These are phyloP conservation scores for Clarireedia sp. DNA, from an alignment of 2,329 filamentous ascomycete species.

Conservation along the genomic window DNA sequence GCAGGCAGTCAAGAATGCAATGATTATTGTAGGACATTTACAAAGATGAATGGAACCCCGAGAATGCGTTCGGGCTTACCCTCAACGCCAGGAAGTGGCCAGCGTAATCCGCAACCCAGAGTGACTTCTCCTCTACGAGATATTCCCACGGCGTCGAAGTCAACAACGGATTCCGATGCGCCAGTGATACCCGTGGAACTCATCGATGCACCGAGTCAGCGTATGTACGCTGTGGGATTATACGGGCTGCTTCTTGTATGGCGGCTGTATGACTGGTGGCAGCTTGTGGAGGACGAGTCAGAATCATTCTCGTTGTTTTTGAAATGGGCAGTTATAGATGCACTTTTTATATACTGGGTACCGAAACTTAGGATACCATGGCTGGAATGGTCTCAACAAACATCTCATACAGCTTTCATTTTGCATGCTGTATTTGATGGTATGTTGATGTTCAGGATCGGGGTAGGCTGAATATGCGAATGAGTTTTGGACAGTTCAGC, in stretches of 20 bases:
- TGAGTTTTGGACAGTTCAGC: conserved; percentile 4
- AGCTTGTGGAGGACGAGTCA: conserved; percentile 69
- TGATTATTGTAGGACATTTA: background rate
- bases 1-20: conserved; percentile 38
- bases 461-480: conserved; percentile 41
- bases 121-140: conserved; percentile 23
- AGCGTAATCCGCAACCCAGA: conserved; percentile 26
- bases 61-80: conserved; percentile 77
- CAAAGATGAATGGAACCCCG: conserved; percentile 60
- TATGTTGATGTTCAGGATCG: conserved; percentile 88
- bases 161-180: conserved; percentile 15
- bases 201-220: conserved; percentile 84
- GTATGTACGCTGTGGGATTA: conserved; percentile 76
- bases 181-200: conserved; percentile 76
- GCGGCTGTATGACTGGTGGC: conserved; percentile 80
- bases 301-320: conserved; percentile 85
- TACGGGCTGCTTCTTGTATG: conserved; percentile 72
- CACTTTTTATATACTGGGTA: conserved; percentile 76
- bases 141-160: conserved; percentile 16
- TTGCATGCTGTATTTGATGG: conserved; percentile 67
- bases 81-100: conserved; percentile 55
- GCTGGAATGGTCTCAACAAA: conserved; percentile 69
- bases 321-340: conserved; percentile 89
- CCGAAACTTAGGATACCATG: conserved; percentile 89
- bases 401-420: conserved; percentile 65